Percentiles rank a stretch among this genome's conserved stretches.
Evolutionary conservation across 2,329 filamentous ascomycete genomes (phyloP).

Genomic region (Fusarium nisikadoi): DNA sequence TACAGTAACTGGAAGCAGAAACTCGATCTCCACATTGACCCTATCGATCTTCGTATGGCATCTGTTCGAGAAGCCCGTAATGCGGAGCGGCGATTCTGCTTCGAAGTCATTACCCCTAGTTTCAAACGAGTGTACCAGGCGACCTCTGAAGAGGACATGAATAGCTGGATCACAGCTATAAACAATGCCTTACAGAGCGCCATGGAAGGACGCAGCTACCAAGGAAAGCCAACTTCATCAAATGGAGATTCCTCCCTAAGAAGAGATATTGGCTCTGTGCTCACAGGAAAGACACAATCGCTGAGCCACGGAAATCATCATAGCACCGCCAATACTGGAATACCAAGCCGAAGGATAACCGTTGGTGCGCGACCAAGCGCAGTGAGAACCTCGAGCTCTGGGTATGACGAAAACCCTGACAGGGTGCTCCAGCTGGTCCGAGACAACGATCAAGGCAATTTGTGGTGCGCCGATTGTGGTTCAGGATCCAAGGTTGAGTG

Average conservation of each 20-base stretch:
- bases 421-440: constrained; percentile 88
- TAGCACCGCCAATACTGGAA: constrained; percentile 59
- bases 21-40: constrained; percentile 96
- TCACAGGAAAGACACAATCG: constrained; percentile 91
- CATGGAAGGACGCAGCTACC: constrained; percentile 80
- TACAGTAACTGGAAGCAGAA: constrained; percentile 99
- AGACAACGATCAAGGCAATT: constrained; percentile 91
- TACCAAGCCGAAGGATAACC: constrained; percentile 85
- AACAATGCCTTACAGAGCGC: constrained; percentile 98
- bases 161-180: constrained; percentile 93
- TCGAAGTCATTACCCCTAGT: constrained; percentile 96
- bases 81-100: constrained; percentile 94
- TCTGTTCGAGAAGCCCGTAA: constrained; percentile 96
- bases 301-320: constrained; percentile 65
- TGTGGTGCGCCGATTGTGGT: constrained; percentile 93
- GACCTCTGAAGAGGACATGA: constrained; percentile 98
- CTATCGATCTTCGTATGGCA: constrained; percentile 95
- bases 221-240: constrained; percentile 59
- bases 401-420: constrained; percentile 83
- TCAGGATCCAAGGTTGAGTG: constrained; percentile 94
- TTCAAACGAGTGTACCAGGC: constrained; percentile 97
- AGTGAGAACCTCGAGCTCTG: constrained; percentile 74
- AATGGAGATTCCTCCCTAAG: constrained; percentile 68
- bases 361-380: constrained; percentile 87
- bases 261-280: constrained; percentile 89